These are phyloP conservation scores for Rhodocollybia butyracea DNA, from an alignment of 768 basidiomycete genomes.

Conservation along the genomic window DNA sequence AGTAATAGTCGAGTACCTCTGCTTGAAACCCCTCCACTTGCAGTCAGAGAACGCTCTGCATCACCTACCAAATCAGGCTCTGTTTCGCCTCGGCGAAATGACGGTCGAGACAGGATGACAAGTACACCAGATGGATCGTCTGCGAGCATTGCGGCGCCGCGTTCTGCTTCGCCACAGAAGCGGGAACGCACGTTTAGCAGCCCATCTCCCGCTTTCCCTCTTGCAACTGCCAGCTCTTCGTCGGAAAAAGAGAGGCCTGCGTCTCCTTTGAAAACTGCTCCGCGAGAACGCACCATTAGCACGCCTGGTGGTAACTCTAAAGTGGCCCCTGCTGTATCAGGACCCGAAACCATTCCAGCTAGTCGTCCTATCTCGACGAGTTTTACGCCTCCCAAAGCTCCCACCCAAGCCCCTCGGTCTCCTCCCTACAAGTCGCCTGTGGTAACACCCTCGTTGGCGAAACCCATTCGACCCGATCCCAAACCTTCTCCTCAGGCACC, in stretches of 20 bases:
- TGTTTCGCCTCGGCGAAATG: constrained; percentile 35
- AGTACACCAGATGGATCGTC: constrained; percentile 38
- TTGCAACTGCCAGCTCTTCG: background rate
- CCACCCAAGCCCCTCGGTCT: constrained; percentile 6
- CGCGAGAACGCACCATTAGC: constrained; percentile 1
- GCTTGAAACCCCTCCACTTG: background rate
- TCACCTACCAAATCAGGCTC: constrained; percentile 12
- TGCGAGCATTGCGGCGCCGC: background rate
- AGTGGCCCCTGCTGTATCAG: background rate
- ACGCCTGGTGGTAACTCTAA: background rate
- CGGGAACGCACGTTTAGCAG: background rate
- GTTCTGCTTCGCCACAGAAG: background rate
- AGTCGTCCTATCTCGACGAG: constrained; percentile 5
- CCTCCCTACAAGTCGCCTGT: constrained; percentile 34
- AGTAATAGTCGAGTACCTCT: background rate
- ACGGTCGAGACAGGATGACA: constrained; percentile 45
- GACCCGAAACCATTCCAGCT: background rate
- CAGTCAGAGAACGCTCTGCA: constrained; percentile 2
- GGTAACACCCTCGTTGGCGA: constrained; percentile 42
- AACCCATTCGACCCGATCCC: constrained; percentile 49
- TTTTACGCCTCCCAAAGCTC: constrained; percentile 14
- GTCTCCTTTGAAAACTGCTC: background rate
- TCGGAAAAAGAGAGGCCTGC: constrained; percentile 7
- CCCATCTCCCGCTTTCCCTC: background rate
- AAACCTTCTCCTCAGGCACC: constrained; percentile 41